phyloP scores from a whole-genome alignment of 495 filamentous ascomycete genomes.

The Lepraria neglecta region DNA sequence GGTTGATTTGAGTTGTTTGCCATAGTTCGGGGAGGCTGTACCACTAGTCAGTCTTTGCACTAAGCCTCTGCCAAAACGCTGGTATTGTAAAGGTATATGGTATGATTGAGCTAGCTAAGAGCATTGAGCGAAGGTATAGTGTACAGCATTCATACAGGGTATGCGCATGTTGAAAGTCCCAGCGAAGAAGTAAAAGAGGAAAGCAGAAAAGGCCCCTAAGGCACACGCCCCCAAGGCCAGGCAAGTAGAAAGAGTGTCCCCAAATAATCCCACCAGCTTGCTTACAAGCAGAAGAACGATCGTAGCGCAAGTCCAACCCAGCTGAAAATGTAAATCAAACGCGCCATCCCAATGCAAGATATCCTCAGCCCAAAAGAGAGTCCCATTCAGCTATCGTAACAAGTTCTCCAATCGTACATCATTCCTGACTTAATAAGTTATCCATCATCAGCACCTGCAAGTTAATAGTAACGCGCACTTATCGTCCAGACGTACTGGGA shows the following conservation, averaged over 20 bases:
- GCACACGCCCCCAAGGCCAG: no score
- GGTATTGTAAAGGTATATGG: not conserved
- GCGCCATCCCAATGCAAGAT: conserved; percentile 11
- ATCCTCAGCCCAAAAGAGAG: not conserved
- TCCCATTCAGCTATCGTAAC: not conserved
- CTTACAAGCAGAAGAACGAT: not conserved
- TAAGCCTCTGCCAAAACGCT: not conserved
- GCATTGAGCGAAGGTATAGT: not conserved
- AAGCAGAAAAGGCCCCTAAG: no score
- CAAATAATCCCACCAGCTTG: not conserved
- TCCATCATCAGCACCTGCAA: not conserved
- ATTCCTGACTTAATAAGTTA: not conserved
- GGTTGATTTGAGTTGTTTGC: no score
- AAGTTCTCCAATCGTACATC: conserved; percentile 14
- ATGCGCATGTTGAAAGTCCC: not conserved
- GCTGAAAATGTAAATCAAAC: conserved; percentile 7
- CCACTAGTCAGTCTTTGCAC: not conserved
- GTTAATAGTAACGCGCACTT: conserved; percentile 5
- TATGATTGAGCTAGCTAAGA: not conserved
- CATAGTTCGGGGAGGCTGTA: no score
- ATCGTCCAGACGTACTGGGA: conserved; percentile 36
- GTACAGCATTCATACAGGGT: conserved; percentile 4
- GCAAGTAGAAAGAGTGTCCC: not conserved
- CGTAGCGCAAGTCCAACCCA: not conserved
- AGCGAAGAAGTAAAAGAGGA: not conserved